Evolutionary conservation across 371 early-diverging fungal species (phyloP), one percentile per base, ranked within the genome.

Genomic region (Mortierella sp.): DNA sequence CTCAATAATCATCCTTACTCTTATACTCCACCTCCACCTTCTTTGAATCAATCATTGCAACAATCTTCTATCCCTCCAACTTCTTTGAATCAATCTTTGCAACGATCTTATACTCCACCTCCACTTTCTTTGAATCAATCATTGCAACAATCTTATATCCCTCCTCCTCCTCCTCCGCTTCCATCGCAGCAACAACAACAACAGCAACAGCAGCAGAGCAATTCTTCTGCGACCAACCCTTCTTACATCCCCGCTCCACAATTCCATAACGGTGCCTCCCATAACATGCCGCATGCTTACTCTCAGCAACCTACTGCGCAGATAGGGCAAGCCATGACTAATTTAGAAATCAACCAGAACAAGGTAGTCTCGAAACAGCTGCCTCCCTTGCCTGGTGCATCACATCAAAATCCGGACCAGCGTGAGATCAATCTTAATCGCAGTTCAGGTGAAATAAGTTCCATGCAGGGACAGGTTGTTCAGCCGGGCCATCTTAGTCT

Each of bases 351-450:
- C 49, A 53, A 28, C 17, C 73, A 49, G 37, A 56, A 15, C 9
- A 6, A 35, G n/a, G 9, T 3, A n/a, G 47, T 34, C 19, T 64
- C 64, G 17, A 71, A 71, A 47, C 37, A 57, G 15, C 43, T 71
- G 26, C 71, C 71, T 7, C 64, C 71, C 1, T 32, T 71, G 34
- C 71, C 71, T 53, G 31, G 34, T 17, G 42, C 29, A 40, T 7
- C n/a, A 61, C 22, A 13, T 49, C 49, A 47, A 29, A n/a, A 17
- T 43, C 26, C 45, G 6, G n/a, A 47, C 2, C 47, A 47, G 22
- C n/a, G 12, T 34, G 49, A 15, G 23, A 49, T n/a, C 10, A 51
- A 53, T 35, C 17, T 22, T 12, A 34, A 37, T 34, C 5, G 22
- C 43, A 40, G 34, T 49, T n/a, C 17, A 47, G 19, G 47, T n/a